Evolutionary conservation across 1,139 yeast genomes (phyloP).

Genomic region (Saccharomyces hybrid): DNA sequence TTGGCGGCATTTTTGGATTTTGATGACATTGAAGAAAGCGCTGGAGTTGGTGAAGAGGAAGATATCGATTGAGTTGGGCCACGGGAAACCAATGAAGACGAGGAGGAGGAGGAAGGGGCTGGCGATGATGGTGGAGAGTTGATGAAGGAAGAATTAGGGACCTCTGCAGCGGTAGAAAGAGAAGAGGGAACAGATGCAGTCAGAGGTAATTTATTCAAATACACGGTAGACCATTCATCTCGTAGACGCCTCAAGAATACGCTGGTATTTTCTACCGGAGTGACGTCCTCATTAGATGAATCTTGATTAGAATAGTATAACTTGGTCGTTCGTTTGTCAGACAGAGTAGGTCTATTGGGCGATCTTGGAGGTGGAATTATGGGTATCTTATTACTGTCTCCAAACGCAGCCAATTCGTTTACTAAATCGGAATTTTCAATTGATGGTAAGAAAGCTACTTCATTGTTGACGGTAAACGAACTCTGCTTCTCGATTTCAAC

Average conservation of each 20-base stretch:
- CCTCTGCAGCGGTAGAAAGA: background rate
- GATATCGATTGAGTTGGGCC: conserved; percentile 1
- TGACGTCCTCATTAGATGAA: background rate
- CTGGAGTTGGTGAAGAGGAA: conserved; percentile 3
- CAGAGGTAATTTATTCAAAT: background rate
- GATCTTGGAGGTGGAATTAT: conserved; percentile 20
- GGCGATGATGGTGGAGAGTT: background rate
- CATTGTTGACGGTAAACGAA: background rate
- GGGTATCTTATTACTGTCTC: background rate
- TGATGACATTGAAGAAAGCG: conserved; percentile 1
- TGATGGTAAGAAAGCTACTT: background rate
- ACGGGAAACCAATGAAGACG: conserved; percentile 5
- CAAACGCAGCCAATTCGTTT: background rate
- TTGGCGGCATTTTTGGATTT: conserved; percentile 2
- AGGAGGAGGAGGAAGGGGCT: background rate
- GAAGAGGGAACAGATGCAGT: background rate
- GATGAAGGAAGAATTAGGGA: background rate
- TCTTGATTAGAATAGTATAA: conserved; percentile 13
- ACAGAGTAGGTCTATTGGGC: conserved; percentile 15
- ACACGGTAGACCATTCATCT: background rate
- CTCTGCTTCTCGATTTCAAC: background rate
- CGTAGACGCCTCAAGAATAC: background rate
- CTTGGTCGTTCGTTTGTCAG: conserved; percentile 13
- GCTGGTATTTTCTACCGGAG: background rate
- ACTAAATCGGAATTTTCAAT: background rate